These are phyloP conservation scores for Schizosaccharomyces osmophilus DNA, from an alignment of 805 yeast genomes.

Conservation along the genomic window DNA sequence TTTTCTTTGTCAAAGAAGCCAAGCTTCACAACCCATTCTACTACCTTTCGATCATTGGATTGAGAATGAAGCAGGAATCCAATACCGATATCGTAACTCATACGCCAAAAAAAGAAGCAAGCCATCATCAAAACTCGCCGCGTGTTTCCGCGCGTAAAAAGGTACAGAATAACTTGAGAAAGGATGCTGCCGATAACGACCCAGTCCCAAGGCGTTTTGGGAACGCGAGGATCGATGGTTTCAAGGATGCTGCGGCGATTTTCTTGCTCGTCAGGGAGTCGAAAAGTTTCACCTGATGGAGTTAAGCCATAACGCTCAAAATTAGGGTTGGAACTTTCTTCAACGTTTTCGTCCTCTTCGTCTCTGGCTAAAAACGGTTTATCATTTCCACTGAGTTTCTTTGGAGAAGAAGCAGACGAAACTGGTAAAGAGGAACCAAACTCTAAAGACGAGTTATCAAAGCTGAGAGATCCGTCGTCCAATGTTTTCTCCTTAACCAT, in stretches of 20 bases:
- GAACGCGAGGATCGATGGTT: constrained; percentile 38
- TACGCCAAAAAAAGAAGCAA: constrained; percentile 49
- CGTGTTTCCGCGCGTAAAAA: constrained; percentile 10
- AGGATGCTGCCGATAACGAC: constrained; percentile 26
- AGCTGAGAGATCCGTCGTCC: too few species aligned
- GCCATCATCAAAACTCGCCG: constrained; percentile 22
- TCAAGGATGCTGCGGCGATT: constrained; percentile 14
- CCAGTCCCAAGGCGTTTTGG: constrained; percentile 43
- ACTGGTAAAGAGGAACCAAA: too few species aligned
- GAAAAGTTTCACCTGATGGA: neutral
- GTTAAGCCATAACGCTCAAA: neutral
- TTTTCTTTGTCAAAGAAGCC: constrained; percentile 20
- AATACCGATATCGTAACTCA: constrained; percentile 56
- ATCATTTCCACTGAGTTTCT: too few species aligned
- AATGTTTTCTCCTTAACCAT: too few species aligned
- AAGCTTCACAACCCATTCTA: constrained; percentile 24
- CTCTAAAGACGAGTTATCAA: too few species aligned
- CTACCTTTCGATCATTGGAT: constrained; percentile 31
- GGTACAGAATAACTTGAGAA: constrained; percentile 13
- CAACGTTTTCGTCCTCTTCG: neutral
- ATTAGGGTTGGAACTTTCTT: neutral
- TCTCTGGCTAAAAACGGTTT: too few species aligned
- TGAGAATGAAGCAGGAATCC: constrained; percentile 45
- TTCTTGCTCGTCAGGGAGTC: neutral
- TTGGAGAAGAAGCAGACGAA: too few species aligned